phyloP scores from a whole-genome alignment of 140 eudicot species.

The Flaveria floridana region DNA sequence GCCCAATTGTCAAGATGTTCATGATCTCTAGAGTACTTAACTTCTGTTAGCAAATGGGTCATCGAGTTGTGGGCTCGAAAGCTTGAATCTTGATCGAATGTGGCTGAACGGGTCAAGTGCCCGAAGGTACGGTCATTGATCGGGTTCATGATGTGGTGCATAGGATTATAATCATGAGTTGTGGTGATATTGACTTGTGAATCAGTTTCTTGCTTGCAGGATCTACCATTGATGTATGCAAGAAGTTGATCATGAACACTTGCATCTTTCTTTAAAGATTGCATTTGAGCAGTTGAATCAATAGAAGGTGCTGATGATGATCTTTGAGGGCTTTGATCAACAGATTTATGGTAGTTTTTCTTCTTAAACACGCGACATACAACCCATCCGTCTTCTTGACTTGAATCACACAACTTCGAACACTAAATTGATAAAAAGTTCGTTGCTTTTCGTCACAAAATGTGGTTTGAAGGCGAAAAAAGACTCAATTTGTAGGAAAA shows the following conservation, averaged over 20 bases:
- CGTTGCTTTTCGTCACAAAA: background rate
- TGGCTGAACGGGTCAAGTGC: constrained; percentile 14
- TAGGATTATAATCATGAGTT: constrained; percentile 21
- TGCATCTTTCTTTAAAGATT: constrained; percentile 31
- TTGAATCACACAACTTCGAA: constrained; percentile 30
- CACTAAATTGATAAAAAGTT: constrained; percentile 15
- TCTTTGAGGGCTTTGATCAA: constrained; percentile 46
- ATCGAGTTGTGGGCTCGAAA: constrained; percentile 21
- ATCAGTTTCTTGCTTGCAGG: constrained; percentile 48
- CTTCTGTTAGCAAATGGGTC: constrained; percentile 16
- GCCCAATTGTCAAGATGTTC: constrained; percentile 51
- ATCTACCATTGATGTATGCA: constrained; percentile 44
- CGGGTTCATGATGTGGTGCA: constrained; percentile 27
- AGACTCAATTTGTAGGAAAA: background rate
- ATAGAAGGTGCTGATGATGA: constrained; percentile 36
- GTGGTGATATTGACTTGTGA: constrained; percentile 22
- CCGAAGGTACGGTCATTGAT: constrained; percentile 17
- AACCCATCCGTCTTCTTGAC: constrained; percentile 60
- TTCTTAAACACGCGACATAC: constrained; percentile 55
- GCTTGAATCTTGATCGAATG: constrained; percentile 31
- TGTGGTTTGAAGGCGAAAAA: background rate
- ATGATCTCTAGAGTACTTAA: constrained; percentile 1
- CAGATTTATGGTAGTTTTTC: constrained; percentile 41
- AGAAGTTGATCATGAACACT: constrained; percentile 58
- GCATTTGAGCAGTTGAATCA: constrained; percentile 33